Base-by-base conservation (phyloP, 352 stramenopile genomes). In the Phytophthora parvispora region DNA sequence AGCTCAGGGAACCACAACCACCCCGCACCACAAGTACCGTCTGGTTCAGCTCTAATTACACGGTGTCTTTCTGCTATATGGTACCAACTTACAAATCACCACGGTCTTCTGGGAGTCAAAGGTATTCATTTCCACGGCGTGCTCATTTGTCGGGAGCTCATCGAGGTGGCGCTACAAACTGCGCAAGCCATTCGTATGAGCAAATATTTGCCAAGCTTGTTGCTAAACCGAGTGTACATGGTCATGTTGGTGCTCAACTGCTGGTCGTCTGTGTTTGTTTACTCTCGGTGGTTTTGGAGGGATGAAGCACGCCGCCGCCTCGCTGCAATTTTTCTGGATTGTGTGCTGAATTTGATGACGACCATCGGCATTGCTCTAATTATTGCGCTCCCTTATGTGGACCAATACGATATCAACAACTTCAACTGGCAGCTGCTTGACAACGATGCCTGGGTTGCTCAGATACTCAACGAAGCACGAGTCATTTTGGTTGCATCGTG, bases 191-290 rank as follows among this genome's bases (percentile, higher is more conserved):
- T 73, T 48, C 58, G 59, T 15, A 79, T 79, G 57, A 79, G 72
- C 36, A 59, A 64, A 36, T 67, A 64, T 16, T 48, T 79, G 12
- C 45, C 72, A 29, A 58, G 56, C 15, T 6, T 67, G 15, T 65
- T 72, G 42, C 56, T 84, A 27, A 78, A 84, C 43, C 59, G 67
- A 3, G 67, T 82, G 20, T 79, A 74, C 15, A 66, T 75, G 18
- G 43, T n/a, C 16, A n/a, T 84, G 3, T 16, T 84, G 2, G 56
- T 75, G n/a, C 13, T 67, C 6, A 79, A 79, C 22, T 79, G 67
- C 40, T 79, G 67, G 61, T 64, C 60, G 4, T 53, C 60, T 24
- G n/a, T 67, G 9, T 47, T 79, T 2, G 50, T 75, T 0, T 60
- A 78, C 47, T 61, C 61, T 18, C 43, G 52, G 2, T 68, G 65